These are phyloP conservation scores for Triangularia setosa DNA, from an alignment of 2,329 filamentous ascomycete genomes.

Conservation along the genomic window DNA sequence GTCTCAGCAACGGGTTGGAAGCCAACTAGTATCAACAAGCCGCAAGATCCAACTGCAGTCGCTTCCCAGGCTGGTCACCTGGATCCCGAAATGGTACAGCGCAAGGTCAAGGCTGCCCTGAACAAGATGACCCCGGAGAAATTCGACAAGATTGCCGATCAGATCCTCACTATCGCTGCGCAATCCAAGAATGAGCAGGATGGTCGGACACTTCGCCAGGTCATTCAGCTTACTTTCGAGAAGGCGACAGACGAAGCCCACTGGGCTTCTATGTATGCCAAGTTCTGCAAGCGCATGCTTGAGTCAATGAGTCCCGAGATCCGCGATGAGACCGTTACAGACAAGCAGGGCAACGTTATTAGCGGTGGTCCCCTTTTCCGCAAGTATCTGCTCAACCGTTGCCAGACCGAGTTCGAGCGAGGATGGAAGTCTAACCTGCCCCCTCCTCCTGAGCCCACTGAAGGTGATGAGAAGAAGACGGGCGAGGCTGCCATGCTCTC, in stretches of 20 bases:
- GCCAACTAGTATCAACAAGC: slow-evolving; percentile 62
- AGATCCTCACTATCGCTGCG: slow-evolving; percentile 86
- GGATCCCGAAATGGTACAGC: slow-evolving; percentile 89
- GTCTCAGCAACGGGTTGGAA: slow-evolving; percentile 82
- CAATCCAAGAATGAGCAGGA: slow-evolving; percentile 96
- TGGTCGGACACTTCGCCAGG: slow-evolving; percentile 89
- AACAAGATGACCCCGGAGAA: slow-evolving; percentile 99
- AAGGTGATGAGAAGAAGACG: slow-evolving; percentile 60
- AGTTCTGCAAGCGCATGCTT: slow-evolving; percentile 96
- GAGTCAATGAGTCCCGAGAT: slow-evolving; percentile 93
- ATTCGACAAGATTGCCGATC: slow-evolving; percentile 90
- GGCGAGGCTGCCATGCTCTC: slow-evolving; percentile 80
- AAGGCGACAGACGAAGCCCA: slow-evolving; percentile 98
- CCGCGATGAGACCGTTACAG: slow-evolving; percentile 88
- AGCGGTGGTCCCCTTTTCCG: slow-evolving; percentile 92
- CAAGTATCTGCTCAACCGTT: slow-evolving; percentile 97
- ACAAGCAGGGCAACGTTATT: slow-evolving; percentile 84
- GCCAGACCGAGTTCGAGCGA: slow-evolving; percentile 97
- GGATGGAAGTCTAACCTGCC: slow-evolving; percentile 92
- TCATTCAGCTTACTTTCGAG: slow-evolving; percentile 98
- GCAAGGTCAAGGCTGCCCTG: slow-evolving; percentile 95
- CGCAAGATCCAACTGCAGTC: slow-evolving; percentile 37
- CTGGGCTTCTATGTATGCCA: slow-evolving; percentile 98
- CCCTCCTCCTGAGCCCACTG: slow-evolving; percentile 50
- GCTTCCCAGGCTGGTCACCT: slow-evolving; percentile 56